Conservation (phyloP, 192 early-diverging fungal genomes). For the Spinellus fusiger region DNA sequence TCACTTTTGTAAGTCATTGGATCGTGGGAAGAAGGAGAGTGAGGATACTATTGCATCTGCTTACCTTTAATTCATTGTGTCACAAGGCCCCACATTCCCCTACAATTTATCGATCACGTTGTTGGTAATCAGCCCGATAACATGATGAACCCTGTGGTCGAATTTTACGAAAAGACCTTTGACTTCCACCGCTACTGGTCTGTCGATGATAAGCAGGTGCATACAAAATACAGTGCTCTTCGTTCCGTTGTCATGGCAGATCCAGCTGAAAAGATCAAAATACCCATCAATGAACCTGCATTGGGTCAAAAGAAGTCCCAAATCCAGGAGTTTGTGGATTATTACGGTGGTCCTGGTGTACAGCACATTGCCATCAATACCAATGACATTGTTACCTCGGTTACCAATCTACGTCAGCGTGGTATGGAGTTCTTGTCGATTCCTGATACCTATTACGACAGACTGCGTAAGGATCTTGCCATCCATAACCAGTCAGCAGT, state of each 20-base stretch:
- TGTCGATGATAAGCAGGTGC: constrained; percentile 93
- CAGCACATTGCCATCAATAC: constrained; percentile 96
- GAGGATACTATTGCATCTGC: neutral
- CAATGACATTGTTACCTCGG: constrained; percentile 77
- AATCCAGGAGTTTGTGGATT: constrained; percentile 90
- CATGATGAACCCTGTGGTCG: constrained; percentile 79
- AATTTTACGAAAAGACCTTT: constrained; percentile 86
- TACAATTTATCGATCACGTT: constrained; percentile 85
- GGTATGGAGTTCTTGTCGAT: constrained; percentile 88
- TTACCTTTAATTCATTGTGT: constrained; percentile 1
- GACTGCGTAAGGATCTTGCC: constrained; percentile 64
- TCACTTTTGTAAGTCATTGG: constrained; percentile 41
- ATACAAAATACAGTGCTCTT: constrained; percentile 92
- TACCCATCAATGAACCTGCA: constrained; percentile 98
- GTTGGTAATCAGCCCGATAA: constrained; percentile 94
- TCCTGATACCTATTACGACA: constrained; percentile 84
- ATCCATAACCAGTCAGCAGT: constrained; percentile 47
- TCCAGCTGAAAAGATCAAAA: constrained; percentile 85
- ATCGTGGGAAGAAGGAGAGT: neutral
- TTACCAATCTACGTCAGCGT: constrained; percentile 73
- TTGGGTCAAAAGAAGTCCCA: constrained; percentile 89
- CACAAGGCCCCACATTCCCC: constrained; percentile 41
- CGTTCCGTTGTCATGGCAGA: constrained; percentile 96
- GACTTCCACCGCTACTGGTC: constrained; percentile 99
- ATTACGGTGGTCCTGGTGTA: constrained; percentile 76